Base-by-base conservation (phyloP, 2,329 filamentous ascomycete genomes). In the Claviceps arundinis region DNA sequence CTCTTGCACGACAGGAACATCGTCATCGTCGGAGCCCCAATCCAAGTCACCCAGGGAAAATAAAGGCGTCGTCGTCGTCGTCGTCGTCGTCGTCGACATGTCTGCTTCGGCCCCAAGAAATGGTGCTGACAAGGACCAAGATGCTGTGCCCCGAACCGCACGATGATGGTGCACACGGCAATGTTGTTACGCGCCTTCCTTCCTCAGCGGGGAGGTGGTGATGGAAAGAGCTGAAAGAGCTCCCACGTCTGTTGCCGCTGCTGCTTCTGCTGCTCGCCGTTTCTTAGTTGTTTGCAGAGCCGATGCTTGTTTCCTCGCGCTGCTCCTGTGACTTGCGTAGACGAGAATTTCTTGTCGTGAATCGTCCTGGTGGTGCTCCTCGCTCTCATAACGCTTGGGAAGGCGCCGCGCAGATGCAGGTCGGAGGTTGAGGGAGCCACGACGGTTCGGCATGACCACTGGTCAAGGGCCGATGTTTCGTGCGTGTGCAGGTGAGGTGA, bases 31-130 rank as follows among this genome's bases (percentile, higher is more conserved):
- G 3, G 51, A 55, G 43, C 49, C 50, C 56, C 53, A 57, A 30
- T 60, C 55, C 34, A 58, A 43, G 37, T 53, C 43, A 24, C 55
- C 40, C 1, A 48, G 41, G 16, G 55, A 38, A 2, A 54, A 26
- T 22, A 52, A 19, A 19, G 49, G 41, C 4, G 34, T 42, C 41
- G 41, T 13, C 49, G 51, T 51, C 24, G 26, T 26, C 26, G 19
- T 41, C 24, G n/a, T n/a, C 4, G 34, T 42, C 19, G 11, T 24
- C 16, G 7, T 14, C 5, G n/a, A 44, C 4, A 6, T 22, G 5
- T 19, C 13, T 45, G 6, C 3, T 7, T 43, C 11, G 5, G 19
- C 30, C 14, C 19, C 30, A 49, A 9, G 40, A 34, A 34, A 34
- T 17, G 44, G 24, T 6, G 44, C 14, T 30, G 19, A 26, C 11